Base-by-base conservation (phyloP, 2,329 filamentous ascomycete species). In the Sporothrix sp. region DNA sequence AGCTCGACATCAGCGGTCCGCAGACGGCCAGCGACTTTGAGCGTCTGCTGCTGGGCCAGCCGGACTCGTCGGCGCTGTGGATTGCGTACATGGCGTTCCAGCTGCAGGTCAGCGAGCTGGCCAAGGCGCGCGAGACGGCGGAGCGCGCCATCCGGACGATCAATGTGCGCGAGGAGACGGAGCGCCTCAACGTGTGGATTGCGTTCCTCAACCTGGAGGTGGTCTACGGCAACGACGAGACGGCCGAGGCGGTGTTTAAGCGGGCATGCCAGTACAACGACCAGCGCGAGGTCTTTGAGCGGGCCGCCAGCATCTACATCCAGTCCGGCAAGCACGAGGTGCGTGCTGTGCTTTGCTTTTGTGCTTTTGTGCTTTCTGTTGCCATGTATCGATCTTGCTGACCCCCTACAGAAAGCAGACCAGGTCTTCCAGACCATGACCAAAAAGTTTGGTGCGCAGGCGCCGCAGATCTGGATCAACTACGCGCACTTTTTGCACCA, bases 71-170 rank as follows among this genome's bases (percentile, higher is more conserved):
- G 1, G 75, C 84, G 55, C 77, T 97, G 25, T 98, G 93, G 93
- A 87, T 96, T 50, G 80, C 87, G 58, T 98, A 98, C 70, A 97
- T 98, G 88, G 89, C 90, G n/a, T 95, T 95, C 76, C 88, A 97
- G 68, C 83, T 96, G 66, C 85, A 95, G 63, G 79, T 95, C 48
- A 87, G 87, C 63, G 93, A 98, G 68, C 75, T 94, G 18, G 81
- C 84, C 54, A 93, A 89, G 67, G 90, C 93, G 11, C 82, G 91
- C 44, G 85, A 91, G 57, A 84, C 96, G 53, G 90, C 88, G 2
- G 86, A 96, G 68, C 85, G 93, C 54, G 93, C 93, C 16, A 78
- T 97, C 56, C 83, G 84, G 63, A 94, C 85, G 14, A 97, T 98
- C 70, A 86, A 87, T 66, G 87, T 94, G 54, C 81, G 87, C 23